A percentile compares a stretch with the other conserved stretches of the same genome.
These are phyloP conservation scores for Fusarium sp. DNA, from an alignment of 2,329 filamentous ascomycete species.

Conservation along the genomic window DNA sequence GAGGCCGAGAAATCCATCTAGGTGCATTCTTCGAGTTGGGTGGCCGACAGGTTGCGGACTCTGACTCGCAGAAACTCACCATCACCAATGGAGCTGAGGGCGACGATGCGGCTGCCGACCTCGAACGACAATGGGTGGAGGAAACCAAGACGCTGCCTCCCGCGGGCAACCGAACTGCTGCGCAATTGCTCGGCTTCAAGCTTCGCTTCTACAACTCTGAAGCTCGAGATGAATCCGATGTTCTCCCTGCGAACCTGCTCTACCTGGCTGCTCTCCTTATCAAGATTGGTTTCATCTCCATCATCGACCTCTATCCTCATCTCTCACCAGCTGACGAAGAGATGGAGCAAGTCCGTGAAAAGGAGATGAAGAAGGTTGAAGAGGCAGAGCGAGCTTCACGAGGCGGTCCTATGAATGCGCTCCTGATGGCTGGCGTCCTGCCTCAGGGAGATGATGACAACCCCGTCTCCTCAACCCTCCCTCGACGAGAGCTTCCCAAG, in stretches of 20 bases:
- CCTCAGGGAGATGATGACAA: conserved; percentile 78
- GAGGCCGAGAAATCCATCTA: conserved; percentile 80
- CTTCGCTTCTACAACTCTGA: conserved; percentile 92
- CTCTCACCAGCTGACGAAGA: conserved; percentile 86
- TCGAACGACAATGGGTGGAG: conserved; percentile 80
- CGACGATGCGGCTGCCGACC: conserved; percentile 62
- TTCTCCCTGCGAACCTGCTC: conserved; percentile 90
- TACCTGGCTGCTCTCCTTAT: conserved; percentile 92
- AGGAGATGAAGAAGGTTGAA: conserved; percentile 79
- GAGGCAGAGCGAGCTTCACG: conserved; percentile 80
- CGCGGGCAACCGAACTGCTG: conserved; percentile 88
- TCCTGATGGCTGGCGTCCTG: conserved; percentile 87
- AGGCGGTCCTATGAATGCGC: conserved; percentile 81
- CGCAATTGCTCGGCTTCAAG: conserved; percentile 96
- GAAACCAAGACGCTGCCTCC: conserved; percentile 86
- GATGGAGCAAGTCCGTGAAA: conserved; percentile 80
- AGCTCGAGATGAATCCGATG: conserved; percentile 78
- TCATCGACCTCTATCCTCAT: conserved; percentile 91
- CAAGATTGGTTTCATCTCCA: conserved; percentile 96
- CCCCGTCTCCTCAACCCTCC: conserved; percentile 53
- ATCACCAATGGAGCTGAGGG: conserved; percentile 52
- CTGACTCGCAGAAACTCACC: conserved; percentile 61
- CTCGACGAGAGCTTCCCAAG: conserved; percentile 63
- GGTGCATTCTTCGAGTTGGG: conserved; percentile 92
- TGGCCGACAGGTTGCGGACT: conserved; percentile 72